Evolutionary conservation across 1,284 basidiomycete genomes (phyloP).

Genomic region (Fomes fomentarius): DNA sequence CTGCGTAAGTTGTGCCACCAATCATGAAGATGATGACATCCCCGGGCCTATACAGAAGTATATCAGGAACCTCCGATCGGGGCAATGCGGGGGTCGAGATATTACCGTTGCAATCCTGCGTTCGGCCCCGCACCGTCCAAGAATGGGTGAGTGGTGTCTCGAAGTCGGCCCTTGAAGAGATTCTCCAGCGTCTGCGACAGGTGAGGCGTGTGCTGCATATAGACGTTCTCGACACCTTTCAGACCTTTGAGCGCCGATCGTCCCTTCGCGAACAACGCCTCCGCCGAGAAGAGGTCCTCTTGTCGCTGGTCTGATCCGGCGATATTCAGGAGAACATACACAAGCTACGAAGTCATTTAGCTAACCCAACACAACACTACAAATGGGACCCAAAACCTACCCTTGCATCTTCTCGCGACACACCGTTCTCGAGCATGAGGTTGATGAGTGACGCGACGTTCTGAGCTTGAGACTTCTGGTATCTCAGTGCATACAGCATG

Average conservation of each 20-base stretch:
- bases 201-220: constrained; percentile 97
- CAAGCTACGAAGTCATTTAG: constrained; percentile 58
- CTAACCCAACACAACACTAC: neutral
- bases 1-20: constrained; percentile 93
- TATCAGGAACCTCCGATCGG: neutral
- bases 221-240: constrained; percentile 99
- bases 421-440: constrained; percentile 80
- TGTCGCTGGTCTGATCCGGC: constrained; percentile 96
- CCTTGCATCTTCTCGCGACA: constrained; percentile 82
- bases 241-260: constrained; percentile 94
- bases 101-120: constrained; percentile 67
- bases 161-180: constrained; percentile 84
- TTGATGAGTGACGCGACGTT: constrained; percentile 88
- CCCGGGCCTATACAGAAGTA: constrained; percentile 67
- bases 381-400: constrained; percentile 43
- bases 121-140: constrained; percentile 73
- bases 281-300: constrained; percentile 96
- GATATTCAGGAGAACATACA: constrained; percentile 92
- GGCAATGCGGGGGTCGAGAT: neutral
- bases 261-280: constrained; percentile 93
- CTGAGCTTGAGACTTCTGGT: constrained; percentile 89
- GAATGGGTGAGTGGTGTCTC: constrained; percentile 92
- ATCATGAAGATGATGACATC: constrained; percentile 96
- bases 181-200: constrained; percentile 91
- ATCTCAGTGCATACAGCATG: constrained; percentile 94